Evolutionary conservation across 306 rosid genomes (phyloP).

Genomic region (Astragalus glycyphyllos): DNA sequence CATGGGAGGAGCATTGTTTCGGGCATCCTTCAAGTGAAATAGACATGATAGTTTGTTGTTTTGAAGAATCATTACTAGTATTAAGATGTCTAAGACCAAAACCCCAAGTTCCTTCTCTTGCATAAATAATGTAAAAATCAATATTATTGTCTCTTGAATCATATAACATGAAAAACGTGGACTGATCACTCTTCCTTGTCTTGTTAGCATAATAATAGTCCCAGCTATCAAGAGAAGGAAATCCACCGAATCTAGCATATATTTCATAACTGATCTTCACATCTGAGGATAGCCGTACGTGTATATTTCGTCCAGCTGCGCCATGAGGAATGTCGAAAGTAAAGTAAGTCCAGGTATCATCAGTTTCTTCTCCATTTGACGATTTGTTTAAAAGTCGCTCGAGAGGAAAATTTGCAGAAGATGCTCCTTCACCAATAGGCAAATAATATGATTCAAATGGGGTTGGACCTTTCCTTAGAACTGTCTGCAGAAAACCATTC

Average conservation of each 20-base stretch:
- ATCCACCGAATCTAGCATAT: slow-evolving; percentile 90
- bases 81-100: slow-evolving; percentile 73
- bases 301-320: slow-evolving; percentile 89
- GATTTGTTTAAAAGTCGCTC: slow-evolving; percentile 71
- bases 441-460: slow-evolving; percentile 87
- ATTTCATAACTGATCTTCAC: slow-evolving; percentile 64
- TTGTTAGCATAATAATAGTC: slow-evolving; percentile 86
- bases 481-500: slow-evolving; percentile 85
- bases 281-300: slow-evolving; percentile 63
- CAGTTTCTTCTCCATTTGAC: slow-evolving; percentile 49
- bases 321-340: slow-evolving; percentile 81
- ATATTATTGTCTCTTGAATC: slow-evolving; percentile 69
- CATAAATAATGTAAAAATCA: slow-evolving; percentile 79
- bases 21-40: slow-evolving; percentile 95
- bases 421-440: slow-evolving; percentile 64
- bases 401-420: slow-evolving; percentile 75
- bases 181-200: slow-evolving; percentile 73
- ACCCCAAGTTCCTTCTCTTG: slow-evolving; percentile 95
- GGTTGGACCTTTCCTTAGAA: slow-evolving; percentile 60
- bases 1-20: slow-evolving; percentile 78
- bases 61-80: slow-evolving; percentile 45
- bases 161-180: slow-evolving; percentile 73
- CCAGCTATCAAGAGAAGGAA: slow-evolving; percentile 78
- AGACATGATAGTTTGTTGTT: slow-evolving; percentile 72
- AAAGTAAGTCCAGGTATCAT: slow-evolving; percentile 77